These are phyloP conservation scores for Dipteronia dyeriana DNA, from an alignment of 345 rosid species.

Conservation along the genomic window DNA sequence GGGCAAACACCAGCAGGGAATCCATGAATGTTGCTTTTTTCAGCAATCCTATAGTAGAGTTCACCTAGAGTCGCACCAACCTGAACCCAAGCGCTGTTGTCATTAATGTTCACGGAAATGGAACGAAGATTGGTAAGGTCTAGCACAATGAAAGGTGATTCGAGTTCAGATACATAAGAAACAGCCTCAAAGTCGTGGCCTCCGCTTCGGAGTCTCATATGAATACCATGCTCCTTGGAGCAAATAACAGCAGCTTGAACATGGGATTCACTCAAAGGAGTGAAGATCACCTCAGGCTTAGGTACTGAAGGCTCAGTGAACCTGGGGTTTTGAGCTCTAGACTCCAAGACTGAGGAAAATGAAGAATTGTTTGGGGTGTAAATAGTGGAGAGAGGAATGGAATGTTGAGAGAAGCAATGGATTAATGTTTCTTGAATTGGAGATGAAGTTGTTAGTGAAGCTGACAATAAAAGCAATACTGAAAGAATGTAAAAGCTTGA, in stretches of 20 bases:
- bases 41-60: background rate
- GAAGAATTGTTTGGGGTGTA: slow-evolving; percentile 32
- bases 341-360: slow-evolving; percentile 42
- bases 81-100: background rate
- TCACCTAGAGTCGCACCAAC: background rate
- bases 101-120: background rate
- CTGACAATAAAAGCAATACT: background rate
- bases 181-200: background rate
- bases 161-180: background rate
- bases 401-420: slow-evolving; percentile 36
- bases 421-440: slow-evolving; percentile 25
- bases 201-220: slow-evolving; percentile 32
- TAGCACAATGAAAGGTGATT: background rate
- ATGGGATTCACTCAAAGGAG: slow-evolving; percentile 1
- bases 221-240: slow-evolving; percentile 42
- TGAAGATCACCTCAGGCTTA: slow-evolving; percentile 38
- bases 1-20: background rate
- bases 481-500: background rate
- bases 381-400: slow-evolving; percentile 24
- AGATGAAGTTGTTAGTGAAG: background rate
- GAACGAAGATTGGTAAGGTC: background rate
- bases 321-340: slow-evolving; percentile 50
- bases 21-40: background rate
- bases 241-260: slow-evolving; percentile 29
- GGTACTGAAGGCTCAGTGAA: slow-evolving; percentile 42